Evolutionary conservation across 495 filamentous ascomycete genomes (phyloP), one percentile per base, ranked within the genome.

Genomic region (Alectoria sarmentosa): DNA sequence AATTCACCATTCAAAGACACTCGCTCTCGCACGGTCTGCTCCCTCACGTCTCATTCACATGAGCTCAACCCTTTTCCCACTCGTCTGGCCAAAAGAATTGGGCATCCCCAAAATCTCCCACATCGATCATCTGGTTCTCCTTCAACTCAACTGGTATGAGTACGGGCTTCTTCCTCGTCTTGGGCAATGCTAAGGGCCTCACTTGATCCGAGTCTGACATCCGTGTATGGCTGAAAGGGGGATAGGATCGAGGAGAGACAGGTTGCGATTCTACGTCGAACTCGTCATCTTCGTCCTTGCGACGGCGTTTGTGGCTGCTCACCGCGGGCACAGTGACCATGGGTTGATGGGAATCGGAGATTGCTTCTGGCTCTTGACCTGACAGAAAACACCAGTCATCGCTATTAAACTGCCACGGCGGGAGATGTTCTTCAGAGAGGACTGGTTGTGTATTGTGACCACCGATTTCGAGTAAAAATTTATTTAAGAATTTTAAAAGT

Each of bases 381-480:
- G 78, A 80, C 1, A 76, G 65, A 34, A 62, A 38, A 19, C 14
- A 48, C 42, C 58, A 52, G 23, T 63, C 66, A 28, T 62, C 59
- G 32, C 26, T n/a, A 4, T 78, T 76, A 38, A 79, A 72, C 17
- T 79, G 79, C 58, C 73, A 76, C 0, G 74, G 69, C 36, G 80
- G 78, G 13, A 74, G 71, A n/a, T 78, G 76, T n/a, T 67, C 64
- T 30, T 65, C 59, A 26, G 61, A 61, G 2, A 65, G 68, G 11
- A 44, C 65, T 49, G 70, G 64, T 46, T 71, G 63, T n/a, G 58
- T 58, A n/a, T 54, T 65, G 28, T 67, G 39, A 37, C 69, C 84
- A 44, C 83, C 86, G 63, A 84, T 79, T 69, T 86, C 88, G 70
- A 86, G 74, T n/a, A n/a, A n/a, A n/a, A n/a, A n/a, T n/a, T n/a